Evolutionary conservation across 1,139 yeast species (phyloP).

Genomic region (Debaryomycetaceae sp.): DNA sequence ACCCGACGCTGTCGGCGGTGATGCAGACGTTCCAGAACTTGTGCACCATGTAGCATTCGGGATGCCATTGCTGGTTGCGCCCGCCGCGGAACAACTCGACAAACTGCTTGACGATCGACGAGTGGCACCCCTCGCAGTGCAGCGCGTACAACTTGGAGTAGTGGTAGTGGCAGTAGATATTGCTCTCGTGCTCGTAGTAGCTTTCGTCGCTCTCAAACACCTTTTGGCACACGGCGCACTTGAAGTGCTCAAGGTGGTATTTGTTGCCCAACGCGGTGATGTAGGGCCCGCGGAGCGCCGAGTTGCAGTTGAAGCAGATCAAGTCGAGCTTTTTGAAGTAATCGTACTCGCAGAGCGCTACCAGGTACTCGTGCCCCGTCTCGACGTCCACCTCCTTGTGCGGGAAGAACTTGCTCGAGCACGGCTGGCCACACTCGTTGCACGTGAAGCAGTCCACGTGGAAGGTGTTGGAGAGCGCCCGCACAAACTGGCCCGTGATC

Average conservation of each 20-base stretch:
- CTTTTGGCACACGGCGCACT: slow-evolving; percentile 81
- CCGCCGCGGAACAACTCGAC: slow-evolving; percentile 92
- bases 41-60: slow-evolving; percentile 97
- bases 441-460: slow-evolving; percentile 89
- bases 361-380: slow-evolving; percentile 35
- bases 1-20: slow-evolving; percentile 60
- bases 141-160: slow-evolving; percentile 82
- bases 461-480: slow-evolving; percentile 75
- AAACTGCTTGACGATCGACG: slow-evolving; percentile 88
- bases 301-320: slow-evolving; percentile 79
- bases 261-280: slow-evolving; percentile 90
- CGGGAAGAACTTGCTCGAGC: slow-evolving; percentile 72
- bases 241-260: slow-evolving; percentile 93
- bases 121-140: slow-evolving; percentile 89
- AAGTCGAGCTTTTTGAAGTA: slow-evolving; percentile 81
- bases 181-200: slow-evolving; percentile 81
- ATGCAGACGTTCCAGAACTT: slow-evolving; percentile 93
- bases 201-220: slow-evolving; percentile 92
- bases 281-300: slow-evolving; percentile 87
- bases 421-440: slow-evolving; percentile 71
- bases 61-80: slow-evolving; percentile 97
- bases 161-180: slow-evolving; percentile 87
- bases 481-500: slow-evolving; percentile 77
- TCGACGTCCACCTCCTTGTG: slow-evolving; percentile 37
- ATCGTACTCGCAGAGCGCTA: slow-evolving; percentile 89